A percentile compares a stretch with the other conserved stretches of the same genome.
phyloP scores from a whole-genome alignment of 2,329 filamentous ascomycete species.

The Penicillium expansum region DNA sequence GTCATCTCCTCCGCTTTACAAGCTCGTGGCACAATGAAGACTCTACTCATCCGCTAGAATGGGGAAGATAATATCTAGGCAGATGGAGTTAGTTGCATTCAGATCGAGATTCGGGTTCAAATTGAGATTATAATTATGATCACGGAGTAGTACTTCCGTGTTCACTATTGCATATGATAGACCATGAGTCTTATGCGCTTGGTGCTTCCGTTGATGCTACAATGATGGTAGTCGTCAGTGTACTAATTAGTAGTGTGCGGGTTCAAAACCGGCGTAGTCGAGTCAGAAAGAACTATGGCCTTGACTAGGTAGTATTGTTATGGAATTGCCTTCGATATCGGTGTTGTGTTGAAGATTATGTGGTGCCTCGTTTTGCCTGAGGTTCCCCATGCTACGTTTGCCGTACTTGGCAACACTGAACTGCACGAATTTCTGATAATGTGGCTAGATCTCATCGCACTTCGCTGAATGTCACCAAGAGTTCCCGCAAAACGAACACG shows the following conservation, averaged over 20 bases:
- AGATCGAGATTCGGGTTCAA: no score
- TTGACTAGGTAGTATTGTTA: no score
- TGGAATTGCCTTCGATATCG: no score
- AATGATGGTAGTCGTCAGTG: no score
- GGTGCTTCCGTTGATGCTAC: no score
- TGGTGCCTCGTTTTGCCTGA: no score
- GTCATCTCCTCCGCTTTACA: not conserved
- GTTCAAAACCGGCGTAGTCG: slow-evolving; percentile 11
- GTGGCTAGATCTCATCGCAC: slow-evolving; percentile 56
- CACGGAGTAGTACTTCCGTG: no score
- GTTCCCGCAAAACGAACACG: slow-evolving; percentile 22
- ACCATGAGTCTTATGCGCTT: no score
- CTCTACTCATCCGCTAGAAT: slow-evolving; percentile 20
- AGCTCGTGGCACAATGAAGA: not conserved
- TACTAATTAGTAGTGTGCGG: not conserved
- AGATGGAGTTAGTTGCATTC: slow-evolving; percentile 48
- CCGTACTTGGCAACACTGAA: not conserved
- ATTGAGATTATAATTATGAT: no score
- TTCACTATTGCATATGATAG: no score
- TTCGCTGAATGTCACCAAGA: not conserved
- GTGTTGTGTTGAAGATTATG: no score
- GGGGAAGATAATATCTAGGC: slow-evolving; percentile 48
- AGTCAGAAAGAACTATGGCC: not conserved
- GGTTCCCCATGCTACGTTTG: no score
- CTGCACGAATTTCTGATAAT: slow-evolving; percentile 40